A percentile compares a stretch with the other conserved stretches of the same genome.
These are phyloP conservation scores for Wallacemonas collosoma DNA, from an alignment of 208 protist genomes.

Conservation along the genomic window DNA sequence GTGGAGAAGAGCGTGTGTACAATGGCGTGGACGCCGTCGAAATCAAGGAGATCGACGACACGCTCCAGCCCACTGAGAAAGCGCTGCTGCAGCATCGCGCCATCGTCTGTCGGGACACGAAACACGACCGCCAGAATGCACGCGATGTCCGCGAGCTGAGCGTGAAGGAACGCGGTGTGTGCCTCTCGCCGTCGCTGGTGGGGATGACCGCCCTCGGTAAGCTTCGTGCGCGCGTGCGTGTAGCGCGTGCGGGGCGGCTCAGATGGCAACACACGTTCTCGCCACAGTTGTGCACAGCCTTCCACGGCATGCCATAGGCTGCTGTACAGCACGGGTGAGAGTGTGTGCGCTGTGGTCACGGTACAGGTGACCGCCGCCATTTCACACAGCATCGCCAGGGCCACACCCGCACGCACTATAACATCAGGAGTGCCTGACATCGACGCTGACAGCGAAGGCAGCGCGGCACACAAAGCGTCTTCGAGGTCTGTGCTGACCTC, in stretches of 20 bases:
- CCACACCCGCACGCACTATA: constrained; percentile 17
- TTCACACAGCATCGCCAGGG: constrained; percentile 61
- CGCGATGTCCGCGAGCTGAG: not conserved
- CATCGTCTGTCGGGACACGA: not conserved
- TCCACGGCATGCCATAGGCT: constrained; percentile 34
- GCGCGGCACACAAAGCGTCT: not conserved
- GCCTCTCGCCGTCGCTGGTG: too few species aligned
- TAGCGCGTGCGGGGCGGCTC: too few species aligned
- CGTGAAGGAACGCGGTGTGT: not conserved
- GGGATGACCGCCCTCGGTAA: too few species aligned
- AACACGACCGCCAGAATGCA: constrained; percentile 2
- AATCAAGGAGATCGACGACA: not conserved
- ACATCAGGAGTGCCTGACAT: constrained; percentile 8
- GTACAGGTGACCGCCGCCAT: constrained; percentile 76
- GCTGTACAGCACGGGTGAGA: constrained; percentile 45
- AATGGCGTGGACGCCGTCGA: not conserved
- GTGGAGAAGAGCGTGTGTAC: not conserved
- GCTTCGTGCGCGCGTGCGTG: too few species aligned
- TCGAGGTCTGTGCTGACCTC: not conserved
- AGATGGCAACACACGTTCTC: not conserved
- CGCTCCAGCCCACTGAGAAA: constrained; percentile 9
- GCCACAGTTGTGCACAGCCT: constrained; percentile 12
- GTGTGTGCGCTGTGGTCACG: constrained; percentile 61
- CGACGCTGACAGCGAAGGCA: not conserved
- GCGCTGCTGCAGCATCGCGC: constrained; percentile 27